These are phyloP conservation scores for Microsporum ferrugineum DNA, from an alignment of 2,329 filamentous ascomycete species.

Conservation along the genomic window DNA sequence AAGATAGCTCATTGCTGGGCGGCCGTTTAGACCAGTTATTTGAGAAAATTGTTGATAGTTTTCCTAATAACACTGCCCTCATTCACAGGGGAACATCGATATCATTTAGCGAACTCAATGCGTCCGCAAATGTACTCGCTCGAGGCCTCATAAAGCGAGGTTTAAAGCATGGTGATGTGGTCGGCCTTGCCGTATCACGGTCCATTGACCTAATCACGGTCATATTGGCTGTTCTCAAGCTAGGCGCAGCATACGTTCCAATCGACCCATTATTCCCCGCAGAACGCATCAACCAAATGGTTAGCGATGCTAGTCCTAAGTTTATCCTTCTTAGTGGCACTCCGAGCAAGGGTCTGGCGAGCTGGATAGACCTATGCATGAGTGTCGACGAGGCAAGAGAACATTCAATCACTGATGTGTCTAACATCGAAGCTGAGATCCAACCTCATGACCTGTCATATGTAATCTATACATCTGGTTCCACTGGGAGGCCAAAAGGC, in stretches of 20 bases:
- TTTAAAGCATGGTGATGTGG: slow-evolving; percentile 15
- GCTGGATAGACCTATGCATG: not conserved
- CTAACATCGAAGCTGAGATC: slow-evolving; percentile 8
- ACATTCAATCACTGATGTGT: slow-evolving; percentile 20
- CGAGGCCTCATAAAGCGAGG: slow-evolving; percentile 17
- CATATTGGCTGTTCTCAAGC: slow-evolving; percentile 27
- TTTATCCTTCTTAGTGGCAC: slow-evolving; percentile 19
- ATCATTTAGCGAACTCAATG: not conserved
- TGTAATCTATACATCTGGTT: slow-evolving; percentile 26
- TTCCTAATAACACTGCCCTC: not conserved
- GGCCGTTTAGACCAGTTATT: not conserved
- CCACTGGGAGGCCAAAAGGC: slow-evolving; percentile 32
- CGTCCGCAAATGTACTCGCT: slow-evolving; percentile 24
- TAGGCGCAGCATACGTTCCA: slow-evolving; percentile 28
- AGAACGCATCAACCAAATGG: slow-evolving; percentile 24
- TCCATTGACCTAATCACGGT: slow-evolving; percentile 24
- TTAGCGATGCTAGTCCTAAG: slow-evolving; percentile 20
- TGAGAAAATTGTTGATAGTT: not conserved
- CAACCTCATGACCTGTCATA: slow-evolving; percentile 24
- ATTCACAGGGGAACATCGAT: not conserved
- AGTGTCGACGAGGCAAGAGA: slow-evolving; percentile 17
- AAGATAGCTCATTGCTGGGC: not conserved
- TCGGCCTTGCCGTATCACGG: slow-evolving; percentile 35
- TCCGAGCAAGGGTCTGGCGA: slow-evolving; percentile 14
- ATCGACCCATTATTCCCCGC: slow-evolving; percentile 30